Evolutionary conservation across 2,329 filamentous ascomycete genomes (phyloP), one percentile per base, ranked within the genome.

Genomic region (Ceratocystis harringtonii): DNA sequence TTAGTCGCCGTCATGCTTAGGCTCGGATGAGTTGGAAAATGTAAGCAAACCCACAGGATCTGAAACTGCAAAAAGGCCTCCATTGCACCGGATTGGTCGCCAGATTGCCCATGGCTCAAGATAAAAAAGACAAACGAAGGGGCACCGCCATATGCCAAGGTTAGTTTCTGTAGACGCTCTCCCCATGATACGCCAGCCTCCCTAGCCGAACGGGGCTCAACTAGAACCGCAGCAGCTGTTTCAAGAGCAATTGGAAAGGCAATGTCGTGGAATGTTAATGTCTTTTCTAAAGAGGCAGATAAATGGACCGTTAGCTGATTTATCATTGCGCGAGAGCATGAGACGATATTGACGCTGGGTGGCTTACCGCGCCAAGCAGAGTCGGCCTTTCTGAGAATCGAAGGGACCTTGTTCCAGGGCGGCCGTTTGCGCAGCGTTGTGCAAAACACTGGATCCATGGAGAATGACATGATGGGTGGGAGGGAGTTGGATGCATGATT

Each of bases 71-170:
- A 75, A 64, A 79, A 74, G 0, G 70, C 63, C 32, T 71, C 70
- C 69, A 76, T 73, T 36, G 73, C 65, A 12, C 69, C 70, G 10
- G 52, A 8, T 52, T 43, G 17, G 3, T 5, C 43, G 22, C 25
- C 61, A 3, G 22, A 43, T 5, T n/a, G 22, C 10, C 70, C 68
- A 3, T 73, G 71, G 48, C 71, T 70, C 50, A 81, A 68, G 17
- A 82, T 71, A 63, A 81, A 77, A 17, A 82, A 61, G 30, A 80
- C 70, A n/a, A 74, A 79, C 8, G 73, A 70, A 65, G 77, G 72
- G 65, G 70, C 71, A 2, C 75, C 75, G 25, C 75, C 76, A 64
- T 74, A 79, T 36, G 78, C 71, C 64, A 75, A 69, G 44, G 72
- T 74, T 10, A 82, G 71, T 17, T 76, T 73, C 66, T 78, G 74